Evolutionary conservation across 2,329 filamentous ascomycete species (phyloP), one percentile per base, ranked within the genome.

Genomic region (Grosmannia serpens): DNA sequence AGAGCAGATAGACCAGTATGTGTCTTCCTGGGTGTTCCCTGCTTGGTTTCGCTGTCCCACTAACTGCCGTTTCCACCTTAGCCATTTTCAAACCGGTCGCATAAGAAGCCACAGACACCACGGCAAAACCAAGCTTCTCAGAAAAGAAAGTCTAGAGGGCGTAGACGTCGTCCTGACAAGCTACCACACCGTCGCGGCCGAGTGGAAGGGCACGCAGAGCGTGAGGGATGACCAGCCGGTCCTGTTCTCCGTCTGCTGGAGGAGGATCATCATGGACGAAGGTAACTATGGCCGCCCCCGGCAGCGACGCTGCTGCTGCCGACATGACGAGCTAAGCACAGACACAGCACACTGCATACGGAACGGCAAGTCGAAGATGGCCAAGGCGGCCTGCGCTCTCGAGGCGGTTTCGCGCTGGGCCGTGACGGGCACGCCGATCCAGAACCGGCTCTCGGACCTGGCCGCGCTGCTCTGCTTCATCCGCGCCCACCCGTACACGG

Each of bases 361-460:
- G 3, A 73, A 73, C 44, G 60, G 62, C 1, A 62, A 65, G 4
- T 70, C 71, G 0, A 54, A 60, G 20, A 74, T 71, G 62, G 66
- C 72, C 24, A 66, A 63, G 55, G 74, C 74, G 1, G 64, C 73
- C 0, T 75, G 69, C 35, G 66, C 66, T 2, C 65, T 80, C 0
- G 60, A 72, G 0, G 66, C 72, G 0, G 60, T 62, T 20, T 66
- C 65, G 2, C 69, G 76, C 7, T 57, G 55, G 55, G 55, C 55
- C 4, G 70, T 80, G 0, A 78, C 75, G 0, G 76, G 76, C 0
- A 80, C 77, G 0, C 77, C 77, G 0, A 73, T 80, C 1, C 76
- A 79, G 51, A 80, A 80, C 53, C 66, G 66, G 0, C 66, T 77
- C 0, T 64, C 64, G 1, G 77, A 80, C 53, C 66, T 80, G 7